Percentiles rank a stretch among this genome's conserved stretches.
These are phyloP conservation scores for Arabidopsis hybrid DNA, from an alignment of 441 rosid species.

Conservation along the genomic window DNA sequence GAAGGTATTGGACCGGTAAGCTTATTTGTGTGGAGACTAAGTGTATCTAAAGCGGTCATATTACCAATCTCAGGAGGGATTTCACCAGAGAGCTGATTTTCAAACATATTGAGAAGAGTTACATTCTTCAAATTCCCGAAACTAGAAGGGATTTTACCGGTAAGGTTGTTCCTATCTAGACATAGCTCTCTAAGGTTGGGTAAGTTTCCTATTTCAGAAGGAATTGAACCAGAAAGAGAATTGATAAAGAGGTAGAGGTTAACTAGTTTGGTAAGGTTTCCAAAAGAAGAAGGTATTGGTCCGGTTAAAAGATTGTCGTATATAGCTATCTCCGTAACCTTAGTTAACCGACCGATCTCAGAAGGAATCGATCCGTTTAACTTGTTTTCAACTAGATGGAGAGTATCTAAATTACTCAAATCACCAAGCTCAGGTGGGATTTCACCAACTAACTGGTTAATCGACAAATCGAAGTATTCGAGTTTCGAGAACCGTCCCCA, in stretches of 20 bases:
- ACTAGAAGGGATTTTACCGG: conserved; percentile 48
- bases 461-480: conserved; percentile 41
- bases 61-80: conserved; percentile 55
- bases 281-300: conserved; percentile 51
- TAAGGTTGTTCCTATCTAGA: conserved; percentile 42
- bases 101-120: conserved; percentile 44
- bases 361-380: conserved; percentile 51
- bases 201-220: conserved; percentile 45
- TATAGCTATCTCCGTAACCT: conserved; percentile 57
- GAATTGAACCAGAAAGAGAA: conserved; percentile 44
- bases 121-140: conserved; percentile 49
- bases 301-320: conserved; percentile 47
- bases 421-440: conserved; percentile 52
- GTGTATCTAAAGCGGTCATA: conserved; percentile 44
- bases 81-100: conserved; percentile 47
- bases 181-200: conserved; percentile 38
- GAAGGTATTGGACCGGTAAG: conserved; percentile 52
- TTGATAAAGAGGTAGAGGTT: conserved; percentile 45
- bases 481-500: conserved; percentile 46
- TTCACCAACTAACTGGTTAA: conserved; percentile 49
- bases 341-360: conserved; percentile 65
- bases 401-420: conserved; percentile 42
- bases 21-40: conserved; percentile 45
- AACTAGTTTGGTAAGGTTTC: conserved; percentile 39
- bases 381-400: conserved; percentile 51